Base-by-base conservation (phyloP, 2,329 filamentous ascomycete genomes). In the Phaeomoniella chlamydospora region DNA sequence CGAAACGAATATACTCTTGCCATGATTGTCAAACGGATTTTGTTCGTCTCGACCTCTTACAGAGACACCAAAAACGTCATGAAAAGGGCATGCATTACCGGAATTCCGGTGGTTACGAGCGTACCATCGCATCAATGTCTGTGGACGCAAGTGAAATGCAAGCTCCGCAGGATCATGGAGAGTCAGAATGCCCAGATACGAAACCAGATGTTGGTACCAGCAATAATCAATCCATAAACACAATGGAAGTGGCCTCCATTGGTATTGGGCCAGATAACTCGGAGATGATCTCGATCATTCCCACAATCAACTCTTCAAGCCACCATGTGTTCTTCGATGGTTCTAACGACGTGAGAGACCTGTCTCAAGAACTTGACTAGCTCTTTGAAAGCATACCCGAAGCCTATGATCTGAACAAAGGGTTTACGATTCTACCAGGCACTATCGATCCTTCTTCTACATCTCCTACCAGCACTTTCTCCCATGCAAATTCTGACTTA, bases 31-130 rank as follows among this genome's bases (percentile, higher is more conserved):
- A 43, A 3, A 45, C 48, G 36, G 33, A 40, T 30, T 48, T 47
- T 39, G 40, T 51, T 29, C 15, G 45, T 40, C 30, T 43, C 35
- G 48, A 51, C 37, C 36, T 50, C n/a, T 38, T 50, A 15, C 42
- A 44, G 15, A 40, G 49, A 29, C 49, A 51, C 36, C 39, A 49
- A 26, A 43, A 44, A 35, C 45, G 48, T 22, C 49, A 52, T 43
- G 47, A 47, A 19, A 42, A 41, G 32, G 49, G 49, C 15, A 51
- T 51, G 49, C 47, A 39, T 37, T 47, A 42, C 38, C 45, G 47
- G 18, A 50, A 49, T 15, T 48, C 43, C 15, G 48, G 47, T 11
- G 48, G 47, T 11, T 35, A 31, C 29, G 31, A 34, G 14, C 34
- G 34, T 33, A 30, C 31, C 15, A 29, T 19, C 5, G 33, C 15